phyloP scores from a whole-genome alignment of 208 protist genomes.

The Leishmania gerbilli region DNA sequence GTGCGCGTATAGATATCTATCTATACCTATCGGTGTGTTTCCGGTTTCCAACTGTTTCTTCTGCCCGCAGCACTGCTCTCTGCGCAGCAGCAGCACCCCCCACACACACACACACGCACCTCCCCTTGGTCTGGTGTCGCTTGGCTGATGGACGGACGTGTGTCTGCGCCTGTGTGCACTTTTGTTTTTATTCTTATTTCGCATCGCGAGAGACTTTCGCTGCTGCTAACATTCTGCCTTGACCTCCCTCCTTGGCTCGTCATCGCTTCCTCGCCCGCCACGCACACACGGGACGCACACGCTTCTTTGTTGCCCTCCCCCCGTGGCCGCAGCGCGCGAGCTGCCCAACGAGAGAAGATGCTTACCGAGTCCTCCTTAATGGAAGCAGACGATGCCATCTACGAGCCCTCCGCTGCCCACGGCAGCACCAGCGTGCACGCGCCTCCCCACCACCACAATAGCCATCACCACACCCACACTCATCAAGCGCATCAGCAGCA shows the following conservation, averaged over 20 bases:
- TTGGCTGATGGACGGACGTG: neutral
- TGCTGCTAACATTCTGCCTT: neutral
- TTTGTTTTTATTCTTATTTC: neutral
- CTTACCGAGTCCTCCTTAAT: constrained; percentile 12
- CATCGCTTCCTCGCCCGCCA: neutral
- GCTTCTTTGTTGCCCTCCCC: neutral
- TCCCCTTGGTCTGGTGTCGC: too few relatives aligned
- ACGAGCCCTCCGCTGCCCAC: constrained; percentile 1
- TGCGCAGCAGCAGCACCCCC: neutral
- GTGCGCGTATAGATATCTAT: neutral
- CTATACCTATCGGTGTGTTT: neutral
- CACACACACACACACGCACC: too few relatives aligned
- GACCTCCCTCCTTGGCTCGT: neutral
- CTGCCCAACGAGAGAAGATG: constrained; percentile 5
- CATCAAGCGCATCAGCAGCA: neutral
- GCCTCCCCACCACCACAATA: neutral
- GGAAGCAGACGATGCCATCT: neutral
- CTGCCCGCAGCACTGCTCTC: neutral
- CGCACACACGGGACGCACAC: neutral
- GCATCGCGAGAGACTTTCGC: neutral
- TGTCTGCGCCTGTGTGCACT: neutral
- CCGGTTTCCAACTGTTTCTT: neutral
- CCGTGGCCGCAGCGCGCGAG: neutral
- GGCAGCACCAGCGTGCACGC: neutral
- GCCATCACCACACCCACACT: neutral